Base-by-base conservation (phyloP, 2,329 filamentous ascomycete genomes). In the Aspergillus quadrilineatus region DNA sequence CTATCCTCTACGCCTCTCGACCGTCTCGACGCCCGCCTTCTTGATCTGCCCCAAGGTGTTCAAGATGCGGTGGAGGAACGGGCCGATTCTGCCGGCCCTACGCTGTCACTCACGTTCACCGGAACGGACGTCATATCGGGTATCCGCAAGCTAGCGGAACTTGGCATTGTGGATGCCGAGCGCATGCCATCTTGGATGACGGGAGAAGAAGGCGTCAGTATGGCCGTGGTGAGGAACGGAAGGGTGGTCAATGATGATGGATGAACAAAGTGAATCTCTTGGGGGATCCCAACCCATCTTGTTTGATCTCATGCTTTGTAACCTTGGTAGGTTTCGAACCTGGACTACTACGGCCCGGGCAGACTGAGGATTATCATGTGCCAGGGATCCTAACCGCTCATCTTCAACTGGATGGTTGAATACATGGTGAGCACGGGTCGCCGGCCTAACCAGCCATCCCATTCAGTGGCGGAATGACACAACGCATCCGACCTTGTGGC, bases 131-230 rank as follows among this genome's bases (percentile, higher is more conserved):
- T 96, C 2, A 93, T 95, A 74, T 87, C 87, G 0, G 92, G 92
- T 0, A 80, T 96, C 26, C 82, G 90, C 47, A 85, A 88, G 66
- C 79, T 96, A 32, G 88, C 93, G 0, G 90, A 95, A 71, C 76
- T 84, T 14, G 90, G 90, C 0, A 63, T 77, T 4, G 78, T 96
- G 28, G 85, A 95, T 68, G 88, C 90, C 1, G 82, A 86, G 65
- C 83, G 79, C 53, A 92, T 95, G 88, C 91, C 92, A 0, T 89
- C 89, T 0, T 96, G 91, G 90, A 88, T 96, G 87, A 94, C 90
- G 1, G 92, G 91, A 1, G 91, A 96, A 67, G 89, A 91, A 44
- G 89, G 87, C 0, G 85, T 94, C 4, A 94, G 89, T 52, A 80
- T 86, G 37, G 89, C 89, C 0, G 81, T 85, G 29, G 85, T 95